Evolutionary conservation across 768 basidiomycete species (phyloP), one percentile per base, ranked within the genome.

Genomic region (Lepiota subincarnata): DNA sequence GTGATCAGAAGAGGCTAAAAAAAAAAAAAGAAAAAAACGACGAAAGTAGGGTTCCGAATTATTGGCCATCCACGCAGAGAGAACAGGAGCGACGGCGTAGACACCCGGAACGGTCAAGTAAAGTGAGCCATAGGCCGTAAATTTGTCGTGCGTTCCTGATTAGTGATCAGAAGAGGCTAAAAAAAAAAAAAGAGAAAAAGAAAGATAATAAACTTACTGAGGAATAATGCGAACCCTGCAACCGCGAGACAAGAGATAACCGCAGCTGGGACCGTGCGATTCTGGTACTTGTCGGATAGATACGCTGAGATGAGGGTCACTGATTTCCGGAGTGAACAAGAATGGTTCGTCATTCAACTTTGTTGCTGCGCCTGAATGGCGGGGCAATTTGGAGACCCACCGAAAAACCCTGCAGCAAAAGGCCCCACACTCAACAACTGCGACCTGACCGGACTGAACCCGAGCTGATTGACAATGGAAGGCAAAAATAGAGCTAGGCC

Each of bases 401-500:
- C 59, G 48, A 70, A 61, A 55, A 72, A 73, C 3, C 66, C 68
- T 6, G 59, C 66, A 24, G 65, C 72, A 46, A 72, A 73, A 1
- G 72, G 72, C 1, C 70, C 70, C 8, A 72, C 72, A 42, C 70
- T 72, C 12, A 73, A 64, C 4, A 73, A 48, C 52, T 73, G 72
- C 7, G 68, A 64, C 50, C 63, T 64, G 24, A 56, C 62, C 2
- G 67, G 45, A 20, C 60, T 66, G 54, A 71, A 72, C 0, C 69
- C 69, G 3, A 72, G 60, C 48, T 70, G 69, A n/a, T 65, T 67
- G 18, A 73, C 66, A 45, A 71, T 70, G 4, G 70, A 72, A 3
- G 72, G 72, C 10, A 68, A 57, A 62, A 71, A 73, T 2, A 70
- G 55, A 0, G 69, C 70, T 7, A 71, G 61, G 10, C 70, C 72